phyloP scores from a whole-genome alignment of 371 early-diverging fungal species.

The Chytridium lagenaria region DNA sequence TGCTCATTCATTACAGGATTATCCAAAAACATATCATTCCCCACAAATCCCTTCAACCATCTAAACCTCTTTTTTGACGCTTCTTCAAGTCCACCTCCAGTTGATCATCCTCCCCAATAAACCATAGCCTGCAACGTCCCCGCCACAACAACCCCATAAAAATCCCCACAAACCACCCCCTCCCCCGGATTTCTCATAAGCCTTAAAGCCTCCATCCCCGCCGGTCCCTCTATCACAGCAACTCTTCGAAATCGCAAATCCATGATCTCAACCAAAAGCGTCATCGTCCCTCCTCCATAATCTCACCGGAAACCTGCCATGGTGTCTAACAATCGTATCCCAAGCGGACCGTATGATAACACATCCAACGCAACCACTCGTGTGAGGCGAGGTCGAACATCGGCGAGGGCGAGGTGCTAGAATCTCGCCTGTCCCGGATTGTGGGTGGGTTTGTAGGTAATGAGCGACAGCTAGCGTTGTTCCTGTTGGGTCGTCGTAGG shows the following conservation, averaged over 20 bases:
- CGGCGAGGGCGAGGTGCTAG: background rate
- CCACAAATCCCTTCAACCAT: background rate
- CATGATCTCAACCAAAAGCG: background rate
- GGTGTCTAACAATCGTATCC: background rate
- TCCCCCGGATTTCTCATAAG: background rate
- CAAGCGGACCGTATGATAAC: background rate
- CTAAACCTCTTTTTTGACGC: background rate
- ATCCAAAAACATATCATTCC: background rate
- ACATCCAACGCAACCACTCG: background rate
- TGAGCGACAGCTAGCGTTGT: background rate
- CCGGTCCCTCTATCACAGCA: background rate
- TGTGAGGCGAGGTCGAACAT: background rate
- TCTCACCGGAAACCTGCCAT: background rate
- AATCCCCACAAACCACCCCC: background rate
- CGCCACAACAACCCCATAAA: background rate
- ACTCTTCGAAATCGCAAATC: background rate
- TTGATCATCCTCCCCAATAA: background rate
- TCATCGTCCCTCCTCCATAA: background rate
- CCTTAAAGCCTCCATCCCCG: background rate
- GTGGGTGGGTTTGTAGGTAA: background rate
- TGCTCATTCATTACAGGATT: background rate
- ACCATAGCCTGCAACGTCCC: slow-evolving; percentile 2
- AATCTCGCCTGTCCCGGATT: background rate
- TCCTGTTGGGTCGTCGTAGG: too few species aligned
- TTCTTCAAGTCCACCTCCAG: background rate